Base-by-base conservation (phyloP, 2,329 filamentous ascomycete species). In the Cladophialophora yegresii region DNA sequence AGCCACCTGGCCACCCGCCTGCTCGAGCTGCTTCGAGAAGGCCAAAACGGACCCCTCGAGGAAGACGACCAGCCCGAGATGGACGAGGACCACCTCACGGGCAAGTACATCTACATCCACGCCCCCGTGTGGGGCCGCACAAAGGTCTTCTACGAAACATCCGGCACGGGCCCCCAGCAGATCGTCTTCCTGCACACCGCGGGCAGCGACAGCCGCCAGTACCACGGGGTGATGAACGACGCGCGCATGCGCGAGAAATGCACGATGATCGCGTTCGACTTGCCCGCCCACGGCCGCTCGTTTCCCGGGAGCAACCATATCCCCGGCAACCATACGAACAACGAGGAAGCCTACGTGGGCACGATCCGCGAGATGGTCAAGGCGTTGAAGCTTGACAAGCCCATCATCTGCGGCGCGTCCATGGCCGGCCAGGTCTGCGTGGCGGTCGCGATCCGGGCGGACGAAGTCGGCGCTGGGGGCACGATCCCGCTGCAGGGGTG, bases 161-260 rank as follows among this genome's bases (percentile, higher is more conserved):
- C 79, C 4, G 81, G 81, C 6, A 76, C 76, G 2, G 81, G 82
- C 1, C 75, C 77, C 22, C 78, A 82, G 61, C 75, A 77, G 28
- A 81, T 83, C 28, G 69, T 77, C 22, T 81, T 81, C 67, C 70
- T 79, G 4, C 79, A 81, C 64, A 81, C 79, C 0, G 79, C 79
- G 13, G 81, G 81, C 2, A 78, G 77, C 55, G 81, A 83, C 65
- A 74, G 75, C 30, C 71, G 81, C 30, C 80, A 83, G 69, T 83
- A 83, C 58, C 81, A 83, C 58, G 80, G 81, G 22, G 81, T 83
- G 1, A 79, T 84, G 79, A 83, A 83, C 61, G 76, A 83, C 61
- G 62, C 73, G 30, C 72, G 74, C 12, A 81, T 82, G 79, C 74
- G 77, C 22, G 77, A 80, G 71, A 79, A 74, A 59, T 82, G 79